Percentiles rank a stretch among this genome's conserved stretches.
Conservation (phyloP, 306 rosid species). For the Oemleria cerasiformis region DNA sequence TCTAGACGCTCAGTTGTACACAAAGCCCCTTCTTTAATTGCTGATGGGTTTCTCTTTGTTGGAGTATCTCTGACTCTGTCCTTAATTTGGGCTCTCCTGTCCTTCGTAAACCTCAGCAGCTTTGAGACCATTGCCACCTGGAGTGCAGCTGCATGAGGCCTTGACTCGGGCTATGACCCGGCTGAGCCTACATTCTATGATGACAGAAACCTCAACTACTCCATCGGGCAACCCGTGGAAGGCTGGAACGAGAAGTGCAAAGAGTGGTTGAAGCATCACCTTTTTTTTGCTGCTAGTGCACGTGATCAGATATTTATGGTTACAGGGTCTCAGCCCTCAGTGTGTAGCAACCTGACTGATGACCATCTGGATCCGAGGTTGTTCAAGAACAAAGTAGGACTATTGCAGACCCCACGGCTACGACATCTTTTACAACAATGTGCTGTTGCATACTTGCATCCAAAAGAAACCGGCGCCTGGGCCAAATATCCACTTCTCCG, state of each 20-base stretch:
- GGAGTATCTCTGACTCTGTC: too few relatives aligned
- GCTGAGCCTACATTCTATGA: slow-evolving; percentile 60
- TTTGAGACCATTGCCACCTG: background rate
- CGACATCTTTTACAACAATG: slow-evolving; percentile 69
- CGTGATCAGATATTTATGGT: slow-evolving; percentile 34
- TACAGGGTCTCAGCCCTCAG: slow-evolving; percentile 68
- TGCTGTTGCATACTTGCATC: slow-evolving; percentile 51
- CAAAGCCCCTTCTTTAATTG: too few relatives aligned
- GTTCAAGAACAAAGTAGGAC: slow-evolving; percentile 85
- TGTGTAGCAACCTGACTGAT: slow-evolving; percentile 64
- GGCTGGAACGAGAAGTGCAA: slow-evolving; percentile 65
- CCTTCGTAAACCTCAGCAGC: background rate
- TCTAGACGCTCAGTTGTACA: too few relatives aligned
- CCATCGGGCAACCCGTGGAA: slow-evolving; percentile 37
- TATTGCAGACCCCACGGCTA: slow-evolving; percentile 67
- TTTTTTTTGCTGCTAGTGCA: slow-evolving; percentile 38
- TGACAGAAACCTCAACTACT: slow-evolving; percentile 53
- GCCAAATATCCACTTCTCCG: slow-evolving; percentile 68
- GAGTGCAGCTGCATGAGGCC: too few relatives aligned
- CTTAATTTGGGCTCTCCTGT: too few relatives aligned
- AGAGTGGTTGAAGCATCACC: slow-evolving; percentile 57
- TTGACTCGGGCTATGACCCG: slow-evolving; percentile 35
- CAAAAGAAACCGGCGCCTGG: slow-evolving; percentile 57
- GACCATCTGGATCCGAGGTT: slow-evolving; percentile 57
- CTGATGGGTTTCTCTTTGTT: too few relatives aligned